Evolutionary conservation across 2,329 filamentous ascomycete species (phyloP).

Genomic region (Colletotrichum sublineola): DNA sequence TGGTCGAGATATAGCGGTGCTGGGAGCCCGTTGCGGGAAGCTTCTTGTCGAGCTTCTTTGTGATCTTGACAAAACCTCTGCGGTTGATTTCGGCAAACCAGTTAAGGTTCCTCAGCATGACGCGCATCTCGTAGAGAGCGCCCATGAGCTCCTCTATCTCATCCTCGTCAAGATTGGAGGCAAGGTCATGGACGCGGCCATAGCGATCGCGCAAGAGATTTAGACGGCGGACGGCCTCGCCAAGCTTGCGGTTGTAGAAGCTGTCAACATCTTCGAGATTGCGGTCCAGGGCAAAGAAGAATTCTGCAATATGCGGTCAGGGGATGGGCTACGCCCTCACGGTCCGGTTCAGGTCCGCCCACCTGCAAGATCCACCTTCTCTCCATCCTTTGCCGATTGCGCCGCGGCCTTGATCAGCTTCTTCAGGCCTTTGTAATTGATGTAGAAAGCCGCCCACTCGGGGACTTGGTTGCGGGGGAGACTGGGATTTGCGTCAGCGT

Average conservation of each 20-base stretch:
- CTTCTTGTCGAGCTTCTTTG: constrained; percentile 98
- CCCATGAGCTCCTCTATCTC: constrained; percentile 93
- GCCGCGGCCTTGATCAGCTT: constrained; percentile 90
- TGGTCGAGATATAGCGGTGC: constrained; percentile 87
- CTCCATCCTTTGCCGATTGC: constrained; percentile 74
- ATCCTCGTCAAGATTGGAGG: constrained; percentile 83
- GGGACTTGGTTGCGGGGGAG: constrained; percentile 87
- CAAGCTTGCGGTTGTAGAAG: constrained; percentile 97
- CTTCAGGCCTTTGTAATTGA: constrained; percentile 93
- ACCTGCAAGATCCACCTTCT: constrained; percentile 92
- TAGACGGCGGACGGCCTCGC: constrained; percentile 85
- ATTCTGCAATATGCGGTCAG: constrained; percentile 73
- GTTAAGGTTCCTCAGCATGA: constrained; percentile 89
- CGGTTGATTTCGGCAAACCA: constrained; percentile 99
- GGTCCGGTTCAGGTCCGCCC: constrained; percentile 58
- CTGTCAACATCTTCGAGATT: constrained; percentile 97
- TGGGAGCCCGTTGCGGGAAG: constrained; percentile 81
- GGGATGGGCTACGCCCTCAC: constrained; percentile 49
- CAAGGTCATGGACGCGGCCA: constrained; percentile 77
- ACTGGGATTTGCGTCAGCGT: constrained; percentile 55
- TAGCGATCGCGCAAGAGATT: constrained; percentile 91
- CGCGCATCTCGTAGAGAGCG: constrained; percentile 88
- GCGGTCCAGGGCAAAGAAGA: constrained; percentile 96
- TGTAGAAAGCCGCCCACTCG: constrained; percentile 87
- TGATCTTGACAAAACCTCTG: constrained; percentile 96